A percentile compares a stretch with the other conserved stretches of the same genome.
These are phyloP conservation scores for Corymbia calophylla DNA, from an alignment of 441 rosid genomes.

Conservation along the genomic window DNA sequence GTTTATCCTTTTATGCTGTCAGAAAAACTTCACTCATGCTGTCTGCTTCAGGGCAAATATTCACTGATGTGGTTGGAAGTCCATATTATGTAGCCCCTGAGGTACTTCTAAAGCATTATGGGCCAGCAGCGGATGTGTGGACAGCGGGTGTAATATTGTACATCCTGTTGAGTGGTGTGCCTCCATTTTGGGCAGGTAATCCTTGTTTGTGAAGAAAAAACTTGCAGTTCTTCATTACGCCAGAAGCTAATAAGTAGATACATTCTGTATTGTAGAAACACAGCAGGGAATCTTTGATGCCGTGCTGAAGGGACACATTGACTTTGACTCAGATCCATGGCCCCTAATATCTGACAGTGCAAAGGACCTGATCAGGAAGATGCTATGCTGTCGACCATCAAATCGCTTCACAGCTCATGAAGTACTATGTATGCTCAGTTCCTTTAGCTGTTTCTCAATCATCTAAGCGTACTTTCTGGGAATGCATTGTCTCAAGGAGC, in stretches of 20 bases:
- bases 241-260: constrained; percentile 3
- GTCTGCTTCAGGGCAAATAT: constrained; percentile 51
- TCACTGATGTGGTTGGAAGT: constrained; percentile 94
- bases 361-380: constrained; percentile 79
- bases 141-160: constrained; percentile 95
- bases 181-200: constrained; percentile 98
- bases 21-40: not conserved
- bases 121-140: constrained; percentile 98
- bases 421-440: constrained; percentile 74
- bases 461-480: not conserved
- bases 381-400: constrained; percentile 74
- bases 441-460: not conserved
- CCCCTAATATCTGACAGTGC: constrained; percentile 87
- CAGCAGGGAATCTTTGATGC: constrained; percentile 98
- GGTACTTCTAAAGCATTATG: constrained; percentile 84
- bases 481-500: not conserved
- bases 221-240: not conserved
- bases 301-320: constrained; percentile 83
- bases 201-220: not conserved
- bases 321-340: constrained; percentile 93
- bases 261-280: constrained; percentile 50
- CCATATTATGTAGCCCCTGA: constrained; percentile 98
- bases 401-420: constrained; percentile 88
- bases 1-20: not conserved
- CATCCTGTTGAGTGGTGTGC: constrained; percentile 91